Conservation (phyloP, 2,329 filamentous ascomycete species). For the Capronia epimyces region DNA sequence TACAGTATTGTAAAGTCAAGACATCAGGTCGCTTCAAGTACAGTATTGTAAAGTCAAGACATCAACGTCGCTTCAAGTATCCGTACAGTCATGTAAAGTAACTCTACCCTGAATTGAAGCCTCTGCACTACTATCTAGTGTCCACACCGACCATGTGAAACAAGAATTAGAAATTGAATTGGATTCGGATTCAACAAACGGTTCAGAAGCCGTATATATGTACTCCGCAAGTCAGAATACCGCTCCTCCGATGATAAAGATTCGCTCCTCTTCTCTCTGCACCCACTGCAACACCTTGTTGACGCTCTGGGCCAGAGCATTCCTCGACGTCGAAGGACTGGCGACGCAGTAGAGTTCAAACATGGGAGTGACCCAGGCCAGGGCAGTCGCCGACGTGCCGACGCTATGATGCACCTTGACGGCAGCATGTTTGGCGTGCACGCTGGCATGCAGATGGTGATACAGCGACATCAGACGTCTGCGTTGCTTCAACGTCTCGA, state of each 20-base stretch:
- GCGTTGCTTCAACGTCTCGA: constrained; percentile 36
- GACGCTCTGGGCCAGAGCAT: constrained; percentile 72
- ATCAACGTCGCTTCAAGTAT: too few relatives aligned
- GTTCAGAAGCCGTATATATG: too few relatives aligned
- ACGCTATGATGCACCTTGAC: constrained; percentile 81
- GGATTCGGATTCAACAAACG: too few relatives aligned
- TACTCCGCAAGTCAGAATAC: constrained; percentile 52
- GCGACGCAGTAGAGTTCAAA: constrained; percentile 98
- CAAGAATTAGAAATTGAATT: too few relatives aligned
- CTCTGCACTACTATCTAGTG: too few relatives aligned
- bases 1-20: too few relatives aligned
- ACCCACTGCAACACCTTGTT: constrained; percentile 91
- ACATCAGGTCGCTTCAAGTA: too few relatives aligned
- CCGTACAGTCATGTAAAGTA: too few relatives aligned
- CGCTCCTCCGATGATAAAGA: constrained; percentile 97
- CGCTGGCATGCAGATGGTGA: constrained; percentile 71
- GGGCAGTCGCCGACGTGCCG: constrained; percentile 62
- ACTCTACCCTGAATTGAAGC: too few relatives aligned
- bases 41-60: too few relatives aligned
- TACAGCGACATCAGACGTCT: constrained; percentile 72
- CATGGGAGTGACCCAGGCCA: constrained; percentile 84
- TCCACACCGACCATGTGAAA: too few relatives aligned
- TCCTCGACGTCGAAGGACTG: constrained; percentile 59
- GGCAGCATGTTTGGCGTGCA: constrained; percentile 79
- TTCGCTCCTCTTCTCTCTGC: constrained; percentile 79